phyloP scores from a whole-genome alignment of 176 grass and related monocot species.

The Cenchrus fungigraminus region DNA sequence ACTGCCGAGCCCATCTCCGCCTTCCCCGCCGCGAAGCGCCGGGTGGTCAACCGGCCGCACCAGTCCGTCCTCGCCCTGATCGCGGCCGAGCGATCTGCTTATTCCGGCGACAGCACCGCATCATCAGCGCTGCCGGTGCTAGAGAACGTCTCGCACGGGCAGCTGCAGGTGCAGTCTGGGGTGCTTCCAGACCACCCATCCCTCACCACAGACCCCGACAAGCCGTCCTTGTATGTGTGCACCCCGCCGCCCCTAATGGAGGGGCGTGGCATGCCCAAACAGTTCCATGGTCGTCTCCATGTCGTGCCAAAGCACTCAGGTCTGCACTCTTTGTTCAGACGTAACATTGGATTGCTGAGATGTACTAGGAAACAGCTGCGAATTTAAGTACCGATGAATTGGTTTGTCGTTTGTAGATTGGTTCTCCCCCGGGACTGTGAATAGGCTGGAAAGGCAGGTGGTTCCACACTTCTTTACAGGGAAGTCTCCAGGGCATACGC shows the following conservation, averaged over 20 bases:
- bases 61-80: constrained; percentile 64
- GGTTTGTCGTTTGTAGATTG: constrained; percentile 65
- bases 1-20: constrained; percentile 52
- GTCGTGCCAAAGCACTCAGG: constrained; percentile 78
- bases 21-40: constrained; percentile 60
- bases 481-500: constrained; percentile 68
- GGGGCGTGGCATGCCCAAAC: constrained; percentile 68
- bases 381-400: constrained; percentile 1
- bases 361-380: background rate
- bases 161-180: constrained; percentile 74
- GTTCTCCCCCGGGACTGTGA: constrained; percentile 71
- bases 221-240: constrained; percentile 78
- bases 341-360: background rate
- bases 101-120: background rate
- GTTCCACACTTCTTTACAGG: constrained; percentile 83
- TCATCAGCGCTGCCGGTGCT: constrained; percentile 6
- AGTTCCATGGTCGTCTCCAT: constrained; percentile 57
- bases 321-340: constrained; percentile 6
- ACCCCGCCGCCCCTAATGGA: constrained; percentile 69
- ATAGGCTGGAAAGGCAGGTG: constrained; percentile 88
- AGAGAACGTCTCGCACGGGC: constrained; percentile 87
- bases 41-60: constrained; percentile 73
- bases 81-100: constrained; percentile 53
- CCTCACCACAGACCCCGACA: constrained; percentile 52
- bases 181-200: constrained; percentile 70